Evolutionary conservation across 2,329 filamentous ascomycete genomes (phyloP).

Genomic region (Trichoderma sp.): DNA sequence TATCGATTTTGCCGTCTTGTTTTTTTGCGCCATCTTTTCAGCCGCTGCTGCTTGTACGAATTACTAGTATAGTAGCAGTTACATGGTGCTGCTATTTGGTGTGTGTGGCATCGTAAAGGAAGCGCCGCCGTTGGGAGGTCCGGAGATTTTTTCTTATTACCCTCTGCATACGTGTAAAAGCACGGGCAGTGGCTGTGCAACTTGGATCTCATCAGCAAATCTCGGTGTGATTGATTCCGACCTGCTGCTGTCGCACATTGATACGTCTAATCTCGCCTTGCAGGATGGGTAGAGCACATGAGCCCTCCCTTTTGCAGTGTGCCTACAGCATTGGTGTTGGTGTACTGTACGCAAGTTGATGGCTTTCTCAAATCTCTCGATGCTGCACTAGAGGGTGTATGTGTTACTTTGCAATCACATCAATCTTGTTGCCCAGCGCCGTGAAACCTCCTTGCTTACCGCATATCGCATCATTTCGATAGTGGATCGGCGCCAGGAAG

Average conservation of each 20-base stretch:
- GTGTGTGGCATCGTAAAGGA: not conserved
- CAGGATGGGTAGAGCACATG: not conserved
- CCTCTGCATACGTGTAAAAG: not conserved
- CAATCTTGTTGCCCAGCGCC: not conserved
- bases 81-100: not conserved
- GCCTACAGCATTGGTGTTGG: not conserved
- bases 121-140: not conserved
- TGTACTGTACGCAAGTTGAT: not conserved
- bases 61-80: not conserved
- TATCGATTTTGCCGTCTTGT: not conserved
- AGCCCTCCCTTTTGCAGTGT: not conserved
- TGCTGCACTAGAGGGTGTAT: not conserved
- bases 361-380: not conserved
- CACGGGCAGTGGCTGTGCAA: conserved; percentile 1
- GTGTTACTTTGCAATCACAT: conserved; percentile 1
- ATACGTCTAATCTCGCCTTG: conserved; percentile 3
- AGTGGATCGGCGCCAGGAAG: not conserved
- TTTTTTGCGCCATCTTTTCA: not conserved
- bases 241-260: not conserved
- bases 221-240: not conserved
- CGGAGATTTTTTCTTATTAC: not conserved
- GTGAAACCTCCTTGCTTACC: not conserved
- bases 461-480: not conserved
- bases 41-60: not conserved
- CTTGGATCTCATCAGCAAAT: not conserved